A percentile compares a stretch with the other conserved stretches of the same genome.
Evolutionary conservation across 2,329 filamentous ascomycete species (phyloP).

Genomic region (Diaporthe sp.): DNA sequence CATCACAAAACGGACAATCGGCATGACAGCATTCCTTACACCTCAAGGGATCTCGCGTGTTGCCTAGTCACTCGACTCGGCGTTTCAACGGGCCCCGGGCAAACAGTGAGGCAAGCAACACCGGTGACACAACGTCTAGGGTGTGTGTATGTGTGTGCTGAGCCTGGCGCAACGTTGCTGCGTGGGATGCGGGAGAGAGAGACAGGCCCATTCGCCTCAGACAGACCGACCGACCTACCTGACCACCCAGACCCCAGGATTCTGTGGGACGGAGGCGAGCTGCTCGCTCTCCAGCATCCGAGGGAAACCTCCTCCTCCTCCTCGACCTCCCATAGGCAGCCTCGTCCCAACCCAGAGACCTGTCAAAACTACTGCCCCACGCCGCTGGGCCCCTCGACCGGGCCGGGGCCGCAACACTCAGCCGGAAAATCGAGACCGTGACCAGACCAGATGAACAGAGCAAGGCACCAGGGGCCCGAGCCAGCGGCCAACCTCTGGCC

Average conservation of each 20-base stretch:
- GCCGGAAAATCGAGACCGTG: neutral
- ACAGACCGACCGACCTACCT: neutral
- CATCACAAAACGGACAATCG: neutral
- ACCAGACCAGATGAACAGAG: neutral
- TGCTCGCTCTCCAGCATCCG: neutral
- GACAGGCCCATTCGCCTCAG: conserved; percentile 13
- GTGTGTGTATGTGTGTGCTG: neutral
- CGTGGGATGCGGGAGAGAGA: neutral
- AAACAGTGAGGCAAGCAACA: conserved; percentile 16
- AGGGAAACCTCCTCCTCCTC: neutral
- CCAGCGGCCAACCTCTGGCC: neutral
- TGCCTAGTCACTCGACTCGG: conserved; percentile 32
- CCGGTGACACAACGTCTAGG: conserved; percentile 22
- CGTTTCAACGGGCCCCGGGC: conserved; percentile 10
- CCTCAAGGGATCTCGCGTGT: neutral
- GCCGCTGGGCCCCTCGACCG: neutral
- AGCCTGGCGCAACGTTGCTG: conserved; percentile 25
- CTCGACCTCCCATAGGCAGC: neutral
- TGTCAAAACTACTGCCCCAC: conserved; percentile 1
- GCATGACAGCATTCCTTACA: neutral
- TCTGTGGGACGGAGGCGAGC: neutral
- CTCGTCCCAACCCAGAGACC: conserved; percentile 12
- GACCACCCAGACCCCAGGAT: neutral
- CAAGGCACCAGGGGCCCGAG: conserved; percentile 5
- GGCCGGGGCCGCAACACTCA: neutral